A percentile compares a stretch with the other conserved stretches of the same genome.
Conservation (phyloP, 768 basidiomycete species). For the Hericium erinaceus region DNA sequence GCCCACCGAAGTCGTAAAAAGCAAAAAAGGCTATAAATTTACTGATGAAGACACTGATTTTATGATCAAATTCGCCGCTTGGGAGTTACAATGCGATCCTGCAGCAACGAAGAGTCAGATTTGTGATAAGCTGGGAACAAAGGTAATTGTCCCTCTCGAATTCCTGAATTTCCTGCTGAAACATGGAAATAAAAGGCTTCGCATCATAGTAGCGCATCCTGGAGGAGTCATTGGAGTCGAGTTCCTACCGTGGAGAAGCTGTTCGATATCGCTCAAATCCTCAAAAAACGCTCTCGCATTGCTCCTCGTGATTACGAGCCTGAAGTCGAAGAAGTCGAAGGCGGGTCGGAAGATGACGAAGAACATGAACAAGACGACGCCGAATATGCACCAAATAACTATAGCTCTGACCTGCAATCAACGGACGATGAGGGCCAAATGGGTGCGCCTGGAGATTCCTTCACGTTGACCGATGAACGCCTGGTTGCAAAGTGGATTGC, state of each 20-base stretch:
- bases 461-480: neutral
- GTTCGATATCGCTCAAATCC: neutral
- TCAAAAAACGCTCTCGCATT: neutral
- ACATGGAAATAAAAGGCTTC: constrained; percentile 5
- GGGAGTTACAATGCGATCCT: constrained; percentile 49
- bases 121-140: constrained; percentile 44
- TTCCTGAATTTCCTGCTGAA: neutral
- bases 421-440: neutral
- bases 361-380: constrained; percentile 26
- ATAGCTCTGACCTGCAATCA: neutral
- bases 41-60: constrained; percentile 58
- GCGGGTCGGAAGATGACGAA: constrained; percentile 16
- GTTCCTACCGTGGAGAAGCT: constrained; percentile 8
- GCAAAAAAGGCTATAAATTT: constrained; percentile 47
- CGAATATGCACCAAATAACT: constrained; percentile 2
- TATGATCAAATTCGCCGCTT: constrained; percentile 57
- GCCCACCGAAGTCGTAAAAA: constrained; percentile 37
- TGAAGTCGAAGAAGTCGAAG: neutral
- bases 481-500: neutral
- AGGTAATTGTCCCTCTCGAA: constrained; percentile 28
- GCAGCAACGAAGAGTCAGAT: constrained; percentile 38
- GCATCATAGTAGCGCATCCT: constrained; percentile 8
- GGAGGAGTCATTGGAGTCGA: constrained; percentile 5
- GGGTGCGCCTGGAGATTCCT: neutral
- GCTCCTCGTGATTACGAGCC: neutral